A percentile compares a stretch with the other conserved stretches of the same genome.
Conservation (phyloP, 2,329 filamentous ascomycete species). For the Aspergillus awamori region DNA sequence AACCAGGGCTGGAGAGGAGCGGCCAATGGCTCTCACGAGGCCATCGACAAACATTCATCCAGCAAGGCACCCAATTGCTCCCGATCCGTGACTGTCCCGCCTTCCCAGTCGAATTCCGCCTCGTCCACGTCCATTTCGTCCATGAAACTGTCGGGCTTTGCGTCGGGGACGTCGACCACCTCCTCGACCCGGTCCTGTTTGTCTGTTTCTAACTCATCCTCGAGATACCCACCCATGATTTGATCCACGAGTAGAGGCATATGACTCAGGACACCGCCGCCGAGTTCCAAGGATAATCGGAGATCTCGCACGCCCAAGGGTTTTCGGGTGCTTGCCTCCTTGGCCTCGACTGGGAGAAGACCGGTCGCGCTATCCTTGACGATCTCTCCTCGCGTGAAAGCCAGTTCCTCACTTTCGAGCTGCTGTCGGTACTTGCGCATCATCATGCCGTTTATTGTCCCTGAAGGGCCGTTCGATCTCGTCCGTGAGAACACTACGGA, state of each 20-base stretch:
- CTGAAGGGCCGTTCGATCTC: slow-evolving; percentile 61
- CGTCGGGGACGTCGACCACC: slow-evolving; percentile 19
- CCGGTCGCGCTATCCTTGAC: slow-evolving; percentile 71
- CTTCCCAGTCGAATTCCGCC: slow-evolving; percentile 43
- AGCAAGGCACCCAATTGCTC: slow-evolving; percentile 43
- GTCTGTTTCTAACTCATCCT: slow-evolving; percentile 69
- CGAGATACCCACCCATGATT: slow-evolving; percentile 71
- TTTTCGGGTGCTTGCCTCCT: slow-evolving; percentile 70
- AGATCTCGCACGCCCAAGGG: slow-evolving; percentile 78
- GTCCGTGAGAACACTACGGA: slow-evolving; percentile 58
- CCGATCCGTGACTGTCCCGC: slow-evolving; percentile 38
- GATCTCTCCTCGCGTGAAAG: slow-evolving; percentile 72
- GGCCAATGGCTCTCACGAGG: slow-evolving; percentile 32
- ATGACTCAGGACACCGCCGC: slow-evolving; percentile 73
- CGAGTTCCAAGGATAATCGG: slow-evolving; percentile 72
- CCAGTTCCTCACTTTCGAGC: slow-evolving; percentile 74
- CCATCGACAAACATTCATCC: slow-evolving; percentile 48
- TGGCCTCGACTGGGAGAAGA: slow-evolving; percentile 77
- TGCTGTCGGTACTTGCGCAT: slow-evolving; percentile 77
- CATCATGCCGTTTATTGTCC: slow-evolving; percentile 71
- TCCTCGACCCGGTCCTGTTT: slow-evolving; percentile 38
- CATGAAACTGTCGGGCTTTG: slow-evolving; percentile 23
- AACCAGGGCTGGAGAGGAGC: slow-evolving; percentile 18
- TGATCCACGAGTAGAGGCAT: slow-evolving; percentile 75
- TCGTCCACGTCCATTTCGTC: slow-evolving; percentile 49